Base-by-base conservation (phyloP, 1,139 yeast genomes). In the Candida albicans region DNA sequence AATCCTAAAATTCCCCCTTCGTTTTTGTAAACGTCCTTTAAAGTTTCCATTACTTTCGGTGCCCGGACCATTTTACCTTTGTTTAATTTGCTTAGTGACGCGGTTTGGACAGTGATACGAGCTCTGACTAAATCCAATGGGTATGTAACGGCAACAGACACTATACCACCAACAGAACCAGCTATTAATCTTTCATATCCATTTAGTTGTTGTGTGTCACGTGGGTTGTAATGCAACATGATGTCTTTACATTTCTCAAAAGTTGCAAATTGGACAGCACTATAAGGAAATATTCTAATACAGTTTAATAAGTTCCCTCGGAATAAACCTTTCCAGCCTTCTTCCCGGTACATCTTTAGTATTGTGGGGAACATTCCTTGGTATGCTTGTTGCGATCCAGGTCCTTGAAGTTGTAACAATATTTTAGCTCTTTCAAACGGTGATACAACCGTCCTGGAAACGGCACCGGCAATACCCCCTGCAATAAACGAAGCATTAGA, bases 401-500 rank as follows among this genome's bases (percentile, higher is more conserved):
- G 85, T 2, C 91, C 91, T 64, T 93, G 98, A 34, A 93, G 81
- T 63, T 93, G 99, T 53, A 90, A 79, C 35, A 93, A 65, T 51
- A 93, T 95, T 65, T 93, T 93, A 55, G 95, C 96, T 52, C 99
- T 73, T 62, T 93, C 99, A 64, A 93, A 82, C 1, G 99, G 99
- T 3, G 96, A 87, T 6, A 91, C 97, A 1, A 86, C 91, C 0
- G 99, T 93, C 44, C 99, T 72, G 1, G 96, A 87, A 1, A 90
- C 81, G 1, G 96, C 96, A 5, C 98, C 99, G 0, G 98, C 98
- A 5, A 86, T 68, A 2, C 79, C 78, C 4, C 79, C 79, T 1
- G 78, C 63, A 32, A 73, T 53, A 31, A 93, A 79, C 7, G 96
- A 84, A 2, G 89, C 76, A 46, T 71, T 70, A 33, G 80, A 67